Base-by-base conservation (phyloP, 2,329 filamentous ascomycete species). In the Aspergillus ochraceus region DNA sequence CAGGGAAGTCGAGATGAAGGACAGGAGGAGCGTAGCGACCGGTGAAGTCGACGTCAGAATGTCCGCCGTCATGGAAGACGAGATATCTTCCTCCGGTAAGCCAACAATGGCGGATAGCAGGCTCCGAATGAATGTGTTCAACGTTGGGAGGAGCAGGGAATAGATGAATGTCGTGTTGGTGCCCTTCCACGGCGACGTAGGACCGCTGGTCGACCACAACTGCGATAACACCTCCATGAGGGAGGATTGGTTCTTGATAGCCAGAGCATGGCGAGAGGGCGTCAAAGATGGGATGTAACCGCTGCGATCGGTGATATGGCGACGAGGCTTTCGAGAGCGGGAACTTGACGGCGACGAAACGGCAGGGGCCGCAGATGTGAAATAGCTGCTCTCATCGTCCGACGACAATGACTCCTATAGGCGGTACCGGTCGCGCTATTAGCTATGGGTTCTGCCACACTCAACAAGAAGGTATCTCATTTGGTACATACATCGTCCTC, bases 101-200 rank as follows among this genome's bases (percentile, higher is more conserved):
- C 96, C 96, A 67, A 98, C 84, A 6, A 98, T 83, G 1, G 95
- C 94, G 49, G 92, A 92, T n/a, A 98, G 83, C 55, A 97, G 84
- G 69, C 92, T 95, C 68, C 92, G 86, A 10, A 93, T 90, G 88
- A 96, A 99, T 67, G 91, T 93, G 74, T 98, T 95, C 30, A 97
- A 80, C 8, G 96, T 89, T 11, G 92, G 92, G 63, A 93, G 86
- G 19, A 98, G 83, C 51, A 97, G 86, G 0, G 88, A 90, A 77
- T 98, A 97, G 53, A 98, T 82, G 71, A 98, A 99, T 1, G 92
- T 96, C 14, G 90, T 87, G 73, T 98, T 98, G 42, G 92, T 91
- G 9, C 89, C 85, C 75, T 97, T 97, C 93, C 94, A 99, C 5
- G 97, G 88, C 4, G 95, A 95, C 83, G 92, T 93, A 0, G 89